These are phyloP conservation scores for Exophiala mesophila DNA, from an alignment of 2,329 filamentous ascomycete species.

Conservation along the genomic window DNA sequence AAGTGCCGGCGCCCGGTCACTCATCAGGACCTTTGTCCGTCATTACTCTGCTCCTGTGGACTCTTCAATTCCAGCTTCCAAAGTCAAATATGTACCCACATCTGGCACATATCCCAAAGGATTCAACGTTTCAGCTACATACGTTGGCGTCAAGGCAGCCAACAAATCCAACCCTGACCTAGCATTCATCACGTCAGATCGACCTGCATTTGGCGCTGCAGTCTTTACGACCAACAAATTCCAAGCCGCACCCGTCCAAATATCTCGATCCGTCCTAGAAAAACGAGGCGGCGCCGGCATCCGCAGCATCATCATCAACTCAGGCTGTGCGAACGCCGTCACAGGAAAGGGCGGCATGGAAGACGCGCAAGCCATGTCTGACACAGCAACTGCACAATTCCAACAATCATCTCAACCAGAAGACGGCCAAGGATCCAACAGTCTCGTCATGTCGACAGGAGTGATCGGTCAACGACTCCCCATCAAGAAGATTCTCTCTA, in stretches of 20 bases:
- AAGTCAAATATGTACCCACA: slow-evolving; percentile 84
- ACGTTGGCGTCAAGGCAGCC: slow-evolving; percentile 88
- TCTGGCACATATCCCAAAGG: slow-evolving; percentile 84
- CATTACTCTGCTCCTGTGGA: slow-evolving; percentile 43
- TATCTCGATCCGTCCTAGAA: slow-evolving; percentile 68
- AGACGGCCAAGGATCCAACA: slow-evolving; percentile 50
- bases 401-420: slow-evolving; percentile 31
- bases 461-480: slow-evolving; percentile 94
- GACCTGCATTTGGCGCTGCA: slow-evolving; percentile 78
- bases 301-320: slow-evolving; percentile 83
- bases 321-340: slow-evolving; percentile 94
- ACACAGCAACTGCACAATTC: slow-evolving; percentile 66
- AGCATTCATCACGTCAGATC: slow-evolving; percentile 79
- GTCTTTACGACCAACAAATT: slow-evolving; percentile 99
- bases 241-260: slow-evolving; percentile 89
- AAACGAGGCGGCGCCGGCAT: slow-evolving; percentile 64
- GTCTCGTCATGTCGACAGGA: slow-evolving; percentile 97
- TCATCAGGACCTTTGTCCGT: slow-evolving; percentile 17
- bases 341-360: slow-evolving; percentile 85
- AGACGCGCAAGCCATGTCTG: slow-evolving; percentile 81
- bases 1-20: slow-evolving; percentile 10
- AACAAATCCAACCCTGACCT: slow-evolving; percentile 91
- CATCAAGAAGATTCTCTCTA: slow-evolving; percentile 80
- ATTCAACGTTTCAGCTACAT: slow-evolving; percentile 78
- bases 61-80: slow-evolving; percentile 63